A percentile compares a stretch with the other conserved stretches of the same genome.
These are phyloP conservation scores for Cutaneotrichosporon sp. DNA, from an alignment of 1,284 basidiomycete species.

Conservation along the genomic window DNA sequence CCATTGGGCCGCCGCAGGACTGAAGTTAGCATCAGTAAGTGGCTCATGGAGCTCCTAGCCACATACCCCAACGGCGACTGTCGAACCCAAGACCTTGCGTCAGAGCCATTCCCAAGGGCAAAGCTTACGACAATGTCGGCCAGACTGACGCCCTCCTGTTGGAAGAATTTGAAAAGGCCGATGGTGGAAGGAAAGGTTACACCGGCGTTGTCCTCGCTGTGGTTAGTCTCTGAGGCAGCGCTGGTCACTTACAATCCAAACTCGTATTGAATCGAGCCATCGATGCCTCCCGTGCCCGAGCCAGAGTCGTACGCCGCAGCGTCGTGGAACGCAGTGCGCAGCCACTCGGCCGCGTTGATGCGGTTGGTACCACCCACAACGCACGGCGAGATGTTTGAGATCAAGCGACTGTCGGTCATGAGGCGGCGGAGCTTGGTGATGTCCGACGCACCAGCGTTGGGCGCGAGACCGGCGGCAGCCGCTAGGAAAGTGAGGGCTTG, in stretches of 20 bases:
- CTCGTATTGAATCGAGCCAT: constrained; percentile 27
- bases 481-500: neutral
- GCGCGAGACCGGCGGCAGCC: neutral
- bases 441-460: constrained; percentile 11
- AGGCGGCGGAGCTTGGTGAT: constrained; percentile 21
- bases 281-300: constrained; percentile 25
- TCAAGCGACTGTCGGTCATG: constrained; percentile 18
- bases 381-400: constrained; percentile 35
- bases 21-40: no score
- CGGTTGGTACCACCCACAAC: constrained; percentile 28
- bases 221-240: neutral
- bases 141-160: constrained; percentile 21
- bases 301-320: constrained; percentile 21
- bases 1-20: no score
- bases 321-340: constrained; percentile 28
- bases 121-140: constrained; percentile 22
- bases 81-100: constrained; percentile 20
- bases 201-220: constrained; percentile 22
- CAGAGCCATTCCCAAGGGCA: neutral
- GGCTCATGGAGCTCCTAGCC: no score
- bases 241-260: constrained; percentile 17
- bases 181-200: constrained; percentile 17
- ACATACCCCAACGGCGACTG: constrained; percentile 23
- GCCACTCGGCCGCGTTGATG: constrained; percentile 26
- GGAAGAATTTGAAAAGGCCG: constrained; percentile 19